phyloP scores from a whole-genome alignment of 331 rosid genomes.

The Pyrus hybrid region DNA sequence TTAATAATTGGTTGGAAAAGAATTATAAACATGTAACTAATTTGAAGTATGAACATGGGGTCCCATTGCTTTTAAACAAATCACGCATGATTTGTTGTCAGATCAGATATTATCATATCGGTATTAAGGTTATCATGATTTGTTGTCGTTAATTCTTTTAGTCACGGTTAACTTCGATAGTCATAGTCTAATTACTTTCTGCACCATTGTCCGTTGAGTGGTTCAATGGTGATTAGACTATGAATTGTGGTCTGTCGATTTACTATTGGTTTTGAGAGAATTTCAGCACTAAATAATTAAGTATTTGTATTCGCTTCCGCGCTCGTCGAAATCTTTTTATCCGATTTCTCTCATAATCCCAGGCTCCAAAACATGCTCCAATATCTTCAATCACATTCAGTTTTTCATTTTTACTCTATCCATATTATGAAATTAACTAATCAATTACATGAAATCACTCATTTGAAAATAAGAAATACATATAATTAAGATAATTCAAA shows the following conservation, averaged over 20 bases:
- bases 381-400: neutral
- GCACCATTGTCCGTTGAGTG: too few relatives aligned
- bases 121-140: too few relatives aligned
- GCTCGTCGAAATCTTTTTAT: neutral
- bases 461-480: neutral
- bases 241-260: neutral
- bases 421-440: neutral
- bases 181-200: too few relatives aligned
- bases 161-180: neutral
- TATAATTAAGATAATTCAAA: neutral
- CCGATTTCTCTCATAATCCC: neutral
- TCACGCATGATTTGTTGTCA: neutral
- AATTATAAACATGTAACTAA: neutral
- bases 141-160: too few relatives aligned
- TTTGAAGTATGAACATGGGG: neutral
- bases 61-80: neutral
- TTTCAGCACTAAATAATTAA: neutral
- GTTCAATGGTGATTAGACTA: neutral
- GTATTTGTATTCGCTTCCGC: neutral
- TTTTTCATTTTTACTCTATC: neutral
- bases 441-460: neutral
- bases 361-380: neutral
- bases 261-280: neutral
- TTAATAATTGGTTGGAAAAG: neutral
- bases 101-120: too few relatives aligned